These are phyloP conservation scores for Curvularia lunata DNA, from an alignment of 2,329 filamentous ascomycete genomes.

Conservation along the genomic window DNA sequence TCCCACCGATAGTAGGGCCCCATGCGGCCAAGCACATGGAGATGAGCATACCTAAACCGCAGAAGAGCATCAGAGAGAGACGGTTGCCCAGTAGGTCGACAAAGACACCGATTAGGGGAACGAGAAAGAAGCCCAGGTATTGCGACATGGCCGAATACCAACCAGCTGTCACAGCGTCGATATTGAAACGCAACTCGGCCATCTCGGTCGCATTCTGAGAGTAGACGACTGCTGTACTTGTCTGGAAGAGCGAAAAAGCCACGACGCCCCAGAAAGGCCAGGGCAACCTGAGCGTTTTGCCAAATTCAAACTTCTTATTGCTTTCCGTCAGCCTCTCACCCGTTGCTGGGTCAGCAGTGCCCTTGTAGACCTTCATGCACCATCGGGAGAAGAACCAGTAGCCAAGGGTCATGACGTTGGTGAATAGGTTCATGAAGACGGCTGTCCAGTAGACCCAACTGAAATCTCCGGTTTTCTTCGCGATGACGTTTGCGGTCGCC, in stretches of 20 bases:
- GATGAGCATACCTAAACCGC: constrained; percentile 59
- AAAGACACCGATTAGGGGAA: constrained; percentile 62
- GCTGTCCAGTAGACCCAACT: constrained; percentile 68
- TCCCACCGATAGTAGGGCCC: constrained; percentile 57
- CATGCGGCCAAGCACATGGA: constrained; percentile 64
- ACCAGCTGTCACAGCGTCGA: constrained; percentile 62
- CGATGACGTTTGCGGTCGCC: constrained; percentile 65
- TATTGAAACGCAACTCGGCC: constrained; percentile 64
- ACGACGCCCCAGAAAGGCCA: constrained; percentile 67
- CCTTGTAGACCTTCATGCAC: constrained; percentile 56
- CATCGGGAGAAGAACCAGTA: constrained; percentile 65
- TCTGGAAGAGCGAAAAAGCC: constrained; percentile 64
- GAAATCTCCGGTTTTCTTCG: constrained; percentile 64
- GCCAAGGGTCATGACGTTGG: constrained; percentile 59
- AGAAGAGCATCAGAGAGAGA: constrained; percentile 54
- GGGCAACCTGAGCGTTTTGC: constrained; percentile 63
- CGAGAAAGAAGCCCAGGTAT: constrained; percentile 64
- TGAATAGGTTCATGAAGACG: constrained; percentile 69
- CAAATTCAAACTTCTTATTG: constrained; percentile 63
- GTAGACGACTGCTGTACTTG: constrained; percentile 62
- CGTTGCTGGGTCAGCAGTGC: constrained; percentile 61
- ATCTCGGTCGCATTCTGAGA: constrained; percentile 66
- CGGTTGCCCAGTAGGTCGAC: constrained; percentile 64
- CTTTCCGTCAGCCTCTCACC: constrained; percentile 66
- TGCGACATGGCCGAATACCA: constrained; percentile 66